Base-by-base conservation (phyloP, 371 early-diverging fungal genomes). In the Syncephalis plumigaleata region DNA sequence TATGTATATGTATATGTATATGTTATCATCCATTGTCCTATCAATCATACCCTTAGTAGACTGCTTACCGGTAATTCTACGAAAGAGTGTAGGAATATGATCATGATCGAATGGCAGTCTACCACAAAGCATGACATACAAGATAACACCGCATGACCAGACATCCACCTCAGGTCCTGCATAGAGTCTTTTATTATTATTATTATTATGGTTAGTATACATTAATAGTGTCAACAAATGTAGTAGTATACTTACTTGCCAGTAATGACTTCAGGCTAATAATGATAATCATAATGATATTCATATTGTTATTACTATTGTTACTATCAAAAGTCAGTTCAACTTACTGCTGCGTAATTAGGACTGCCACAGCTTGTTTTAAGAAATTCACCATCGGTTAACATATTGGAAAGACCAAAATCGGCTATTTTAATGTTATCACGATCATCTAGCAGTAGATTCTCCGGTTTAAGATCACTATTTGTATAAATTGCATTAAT, bases 61-160 rank as follows among this genome's bases (percentile, higher is more conserved):
- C 15, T 22, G 42, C 55, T 47, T 59, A 60, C 75, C 75, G 43
- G 77, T 83, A 58, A 94, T 96, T 58, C 92, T 93, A 61, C 87
- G 87, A 64, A 92, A 94, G 43, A 94, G 67, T 9, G 81, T 73
- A 0, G 95, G 93, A 42, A 98, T 93, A 58, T 94, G 87, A 59
- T 97, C 97, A 63, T 98, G 98, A 58, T 98, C 98, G 64, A 98
- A 99, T 1, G 99, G 99, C 22, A 98, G 72, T 48, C 87, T 73
- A 5, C 99, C 99, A 61, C 91, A 91, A n/a, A 98, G 74, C 92
- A 98, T 91, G n/a, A 96, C 98, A 60, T 96, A 98, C 16, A 98
- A 70, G 50, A 99, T 92, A 4, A 98, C 96, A 20, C 99, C 99
- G 56, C 94, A 89, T 56, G 88, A 87, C 99, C 99, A 99, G 1